Evolutionary conservation across 768 basidiomycete genomes (phyloP).

Genomic region (Rhodosporidiobolus sp.): DNA sequence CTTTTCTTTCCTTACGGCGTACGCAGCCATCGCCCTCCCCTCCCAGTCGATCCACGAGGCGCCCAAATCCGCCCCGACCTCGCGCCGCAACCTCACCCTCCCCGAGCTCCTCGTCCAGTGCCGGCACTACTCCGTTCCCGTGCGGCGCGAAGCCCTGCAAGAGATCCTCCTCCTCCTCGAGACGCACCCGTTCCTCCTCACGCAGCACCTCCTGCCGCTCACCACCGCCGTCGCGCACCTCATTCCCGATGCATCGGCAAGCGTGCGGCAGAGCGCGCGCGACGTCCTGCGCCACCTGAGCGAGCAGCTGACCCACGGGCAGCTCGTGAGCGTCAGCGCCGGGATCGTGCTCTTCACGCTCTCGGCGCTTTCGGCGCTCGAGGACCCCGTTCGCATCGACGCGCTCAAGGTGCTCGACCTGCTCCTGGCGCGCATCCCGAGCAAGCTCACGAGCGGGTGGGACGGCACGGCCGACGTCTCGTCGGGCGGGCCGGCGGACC

Average conservation of each 20-base stretch:
- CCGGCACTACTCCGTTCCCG: constrained; percentile 77
- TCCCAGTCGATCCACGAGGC: constrained; percentile 69
- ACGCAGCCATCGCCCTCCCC: constrained; percentile 79
- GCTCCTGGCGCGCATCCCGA: constrained; percentile 67
- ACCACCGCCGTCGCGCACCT: constrained; percentile 54
- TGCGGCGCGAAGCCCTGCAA: constrained; percentile 61
- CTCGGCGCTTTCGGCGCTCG: constrained; percentile 90
- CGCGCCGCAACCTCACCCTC: constrained; percentile 70
- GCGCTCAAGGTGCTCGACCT: constrained; percentile 76
- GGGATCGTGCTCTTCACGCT: constrained; percentile 77
- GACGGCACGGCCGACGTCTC: constrained; percentile 13
- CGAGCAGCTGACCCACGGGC: not conserved
- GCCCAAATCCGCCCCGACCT: constrained; percentile 62
- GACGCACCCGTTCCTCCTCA: constrained; percentile 58
- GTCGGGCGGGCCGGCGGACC: not conserved
- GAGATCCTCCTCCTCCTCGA: constrained; percentile 60
- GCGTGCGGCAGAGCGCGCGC: not conserved
- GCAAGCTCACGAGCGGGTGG: constrained; percentile 67
- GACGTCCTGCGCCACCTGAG: constrained; percentile 8
- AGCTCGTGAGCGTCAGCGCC: constrained; percentile 58
- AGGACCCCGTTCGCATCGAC: constrained; percentile 89
- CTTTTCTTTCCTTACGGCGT: too few relatives aligned
- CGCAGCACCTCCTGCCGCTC: constrained; percentile 39
- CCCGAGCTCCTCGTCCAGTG: constrained; percentile 71
- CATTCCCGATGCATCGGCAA: constrained; percentile 68